Evolutionary conservation across 1,284 basidiomycete species (phyloP).

Genomic region (Hypsizygus ulmarius): DNA sequence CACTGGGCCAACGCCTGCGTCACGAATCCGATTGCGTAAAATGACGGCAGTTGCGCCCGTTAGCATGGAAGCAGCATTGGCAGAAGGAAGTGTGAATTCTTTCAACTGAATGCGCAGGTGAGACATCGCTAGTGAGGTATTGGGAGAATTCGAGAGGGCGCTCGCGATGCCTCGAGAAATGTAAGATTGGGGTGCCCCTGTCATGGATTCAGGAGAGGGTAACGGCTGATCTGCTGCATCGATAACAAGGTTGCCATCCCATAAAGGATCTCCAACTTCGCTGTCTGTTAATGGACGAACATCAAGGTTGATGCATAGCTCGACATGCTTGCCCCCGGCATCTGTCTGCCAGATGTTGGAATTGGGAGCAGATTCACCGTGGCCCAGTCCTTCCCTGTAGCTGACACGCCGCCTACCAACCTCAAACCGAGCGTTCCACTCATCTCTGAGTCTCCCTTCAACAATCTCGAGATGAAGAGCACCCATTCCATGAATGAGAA

Average conservation of each 20-base stretch:
- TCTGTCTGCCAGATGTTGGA: constrained; percentile 60
- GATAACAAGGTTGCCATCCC: constrained; percentile 74
- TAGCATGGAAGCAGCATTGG: constrained; percentile 49
- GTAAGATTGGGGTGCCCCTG: constrained; percentile 44
- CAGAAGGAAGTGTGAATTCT: constrained; percentile 39
- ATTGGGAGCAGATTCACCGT: constrained; percentile 22
- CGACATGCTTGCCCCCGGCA: constrained; percentile 47
- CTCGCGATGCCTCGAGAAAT: constrained; percentile 67
- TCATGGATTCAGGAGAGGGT: constrained; percentile 49
- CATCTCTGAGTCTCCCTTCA: constrained; percentile 73
- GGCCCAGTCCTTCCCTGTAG: constrained; percentile 71
- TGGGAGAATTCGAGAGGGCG: constrained; percentile 71
- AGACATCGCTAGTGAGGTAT: constrained; percentile 68
- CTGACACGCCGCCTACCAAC: constrained; percentile 77
- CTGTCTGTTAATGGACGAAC: constrained; percentile 50
- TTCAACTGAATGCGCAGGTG: constrained; percentile 57
- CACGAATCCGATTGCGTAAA: constrained; percentile 56
- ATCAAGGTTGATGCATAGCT: constrained; percentile 49
- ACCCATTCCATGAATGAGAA: constrained; percentile 82
- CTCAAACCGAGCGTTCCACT: constrained; percentile 79
- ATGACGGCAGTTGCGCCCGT: constrained; percentile 64
- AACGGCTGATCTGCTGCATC: constrained; percentile 49
- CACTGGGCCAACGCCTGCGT: constrained; percentile 62
- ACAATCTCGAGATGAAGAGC: constrained; percentile 87
- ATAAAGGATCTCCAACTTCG: constrained; percentile 62